phyloP scores from a whole-genome alignment of 1,139 yeast genomes.

The Pichia sp. region DNA sequence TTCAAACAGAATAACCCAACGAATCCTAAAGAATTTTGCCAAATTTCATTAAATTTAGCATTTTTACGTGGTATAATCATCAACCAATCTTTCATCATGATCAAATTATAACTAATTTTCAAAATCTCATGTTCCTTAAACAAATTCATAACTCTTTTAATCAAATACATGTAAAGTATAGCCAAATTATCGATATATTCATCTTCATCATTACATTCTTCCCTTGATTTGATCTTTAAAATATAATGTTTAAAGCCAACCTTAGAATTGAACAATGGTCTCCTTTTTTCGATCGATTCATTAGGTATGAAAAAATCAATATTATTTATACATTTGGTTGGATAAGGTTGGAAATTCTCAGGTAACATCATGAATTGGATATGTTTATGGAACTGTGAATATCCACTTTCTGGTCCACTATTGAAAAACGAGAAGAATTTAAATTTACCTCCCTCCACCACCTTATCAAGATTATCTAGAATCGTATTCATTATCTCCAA shows the following conservation, averaged over 20 bases:
- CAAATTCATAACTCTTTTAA: slow-evolving; percentile 64
- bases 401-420: slow-evolving; percentile 83
- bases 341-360: slow-evolving; percentile 48
- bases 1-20: slow-evolving; percentile 76
- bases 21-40: slow-evolving; percentile 66
- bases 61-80: slow-evolving; percentile 74
- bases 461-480: slow-evolving; percentile 33
- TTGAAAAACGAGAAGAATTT: slow-evolving; percentile 77
- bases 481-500: slow-evolving; percentile 51
- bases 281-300: slow-evolving; percentile 31
- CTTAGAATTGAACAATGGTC: slow-evolving; percentile 54
- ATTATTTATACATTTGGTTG: slow-evolving; percentile 44
- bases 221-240: slow-evolving; percentile 49
- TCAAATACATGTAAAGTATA: slow-evolving; percentile 58
- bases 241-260: slow-evolving; percentile 81
- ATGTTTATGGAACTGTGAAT: slow-evolving; percentile 90
- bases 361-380: slow-evolving; percentile 78
- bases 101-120: slow-evolving; percentile 62
- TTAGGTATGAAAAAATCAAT: slow-evolving; percentile 50
- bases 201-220: slow-evolving; percentile 27
- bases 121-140: slow-evolving; percentile 43
- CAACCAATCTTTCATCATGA: slow-evolving; percentile 77
- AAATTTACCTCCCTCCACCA: too few relatives aligned
- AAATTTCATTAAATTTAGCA: slow-evolving; percentile 41
- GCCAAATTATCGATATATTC: slow-evolving; percentile 50